Conservation (phyloP, 2,329 filamentous ascomycete species). For the Cordyceps militaris region DNA sequence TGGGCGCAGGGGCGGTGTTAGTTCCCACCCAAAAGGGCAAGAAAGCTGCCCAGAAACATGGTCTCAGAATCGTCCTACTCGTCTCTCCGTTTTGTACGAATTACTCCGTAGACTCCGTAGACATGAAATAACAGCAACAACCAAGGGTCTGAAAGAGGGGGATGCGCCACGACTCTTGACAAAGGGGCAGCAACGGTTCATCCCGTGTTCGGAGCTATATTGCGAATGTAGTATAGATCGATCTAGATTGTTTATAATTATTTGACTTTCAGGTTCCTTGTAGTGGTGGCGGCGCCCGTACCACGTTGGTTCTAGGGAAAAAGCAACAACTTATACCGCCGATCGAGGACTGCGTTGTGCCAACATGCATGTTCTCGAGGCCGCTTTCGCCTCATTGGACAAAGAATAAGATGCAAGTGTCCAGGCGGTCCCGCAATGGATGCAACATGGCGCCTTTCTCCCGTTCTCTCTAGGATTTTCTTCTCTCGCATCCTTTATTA, state of each 20-base stretch:
- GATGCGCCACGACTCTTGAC: too few species aligned
- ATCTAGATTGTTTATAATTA: neutral
- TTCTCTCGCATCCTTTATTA: too few species aligned
- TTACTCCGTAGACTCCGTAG: too few species aligned
- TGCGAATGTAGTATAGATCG: neutral
- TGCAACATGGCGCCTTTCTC: neutral
- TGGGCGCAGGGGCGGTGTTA: neutral
- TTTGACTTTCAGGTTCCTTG: too few species aligned
- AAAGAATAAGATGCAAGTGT: too few species aligned
- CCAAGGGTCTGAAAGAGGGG: too few species aligned
- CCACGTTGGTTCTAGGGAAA: neutral
- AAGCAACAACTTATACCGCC: slow-evolving; percentile 2
- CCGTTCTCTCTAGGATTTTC: neutral
- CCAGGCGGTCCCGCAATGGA: too few species aligned
- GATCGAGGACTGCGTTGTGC: neutral
- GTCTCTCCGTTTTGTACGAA: too few species aligned
- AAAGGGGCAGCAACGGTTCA: too few species aligned
- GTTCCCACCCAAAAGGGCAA: neutral
- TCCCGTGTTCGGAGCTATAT: neutral
- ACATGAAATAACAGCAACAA: too few species aligned
- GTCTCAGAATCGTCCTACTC: neutral
- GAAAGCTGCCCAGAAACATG: neutral
- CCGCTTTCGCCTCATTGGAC: neutral
- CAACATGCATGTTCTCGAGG: neutral
- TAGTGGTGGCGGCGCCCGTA: neutral